Conservation (phyloP, 805 yeast species). For the Debaryomyces castellii region DNA sequence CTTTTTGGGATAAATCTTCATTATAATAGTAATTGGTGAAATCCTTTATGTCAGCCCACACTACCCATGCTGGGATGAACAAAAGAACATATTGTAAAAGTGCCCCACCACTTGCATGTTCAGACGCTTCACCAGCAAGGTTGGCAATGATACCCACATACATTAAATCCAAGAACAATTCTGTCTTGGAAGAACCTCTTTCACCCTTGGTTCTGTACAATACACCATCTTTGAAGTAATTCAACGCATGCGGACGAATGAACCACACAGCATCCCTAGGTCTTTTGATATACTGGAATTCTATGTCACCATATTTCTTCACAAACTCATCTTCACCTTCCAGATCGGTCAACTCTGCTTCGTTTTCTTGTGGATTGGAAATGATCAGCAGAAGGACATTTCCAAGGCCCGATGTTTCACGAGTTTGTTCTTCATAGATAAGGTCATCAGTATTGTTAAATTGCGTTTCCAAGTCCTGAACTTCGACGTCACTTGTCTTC, state of each 20-base stretch:
- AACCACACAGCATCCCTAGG: conserved; percentile 42
- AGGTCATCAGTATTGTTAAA: not conserved
- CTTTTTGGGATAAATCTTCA: conserved; percentile 57
- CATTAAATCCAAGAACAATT: conserved; percentile 60
- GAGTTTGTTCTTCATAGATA: not conserved
- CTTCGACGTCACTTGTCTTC: not conserved
- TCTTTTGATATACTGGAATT: conserved; percentile 45
- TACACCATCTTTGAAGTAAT: conserved; percentile 58
- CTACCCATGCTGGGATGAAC: conserved; percentile 59
- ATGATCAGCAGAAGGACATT: not conserved
- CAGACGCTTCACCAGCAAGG: conserved; percentile 53
- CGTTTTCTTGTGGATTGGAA: not conserved
- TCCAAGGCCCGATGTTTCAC: not conserved
- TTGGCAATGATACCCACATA: conserved; percentile 66
- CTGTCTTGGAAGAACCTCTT: conserved; percentile 50
- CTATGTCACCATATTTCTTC: conserved; percentile 48
- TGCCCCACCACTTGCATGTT: conserved; percentile 47
- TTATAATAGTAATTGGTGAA: conserved; percentile 62
- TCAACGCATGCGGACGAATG: conserved; percentile 57
- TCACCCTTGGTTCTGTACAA: conserved; percentile 57
- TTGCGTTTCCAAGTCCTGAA: not conserved
- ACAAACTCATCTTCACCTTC: conserved; percentile 45
- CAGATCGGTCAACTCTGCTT: conserved; percentile 19
- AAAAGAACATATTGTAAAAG: conserved; percentile 49
- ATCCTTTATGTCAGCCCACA: conserved; percentile 66